Base-by-base conservation (phyloP, 2,329 filamentous ascomycete species). In the Neonectria ditissima region DNA sequence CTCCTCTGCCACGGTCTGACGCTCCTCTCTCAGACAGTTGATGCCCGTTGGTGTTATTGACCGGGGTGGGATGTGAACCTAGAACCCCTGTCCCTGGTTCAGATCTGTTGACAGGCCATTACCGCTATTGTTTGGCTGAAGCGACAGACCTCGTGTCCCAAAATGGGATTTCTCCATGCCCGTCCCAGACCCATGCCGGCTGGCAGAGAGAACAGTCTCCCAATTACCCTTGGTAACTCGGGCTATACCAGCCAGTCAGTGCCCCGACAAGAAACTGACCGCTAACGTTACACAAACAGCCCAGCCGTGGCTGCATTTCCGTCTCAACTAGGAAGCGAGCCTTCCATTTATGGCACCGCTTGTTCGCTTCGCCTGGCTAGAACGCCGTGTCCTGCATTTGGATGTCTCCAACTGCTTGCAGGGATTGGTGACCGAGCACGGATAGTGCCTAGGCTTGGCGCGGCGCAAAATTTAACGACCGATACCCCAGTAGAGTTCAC, bases 131-230 rank as follows among this genome's bases (percentile, higher is more conserved):
- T 66, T 69, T 73, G 71, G 72, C 43, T 67, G 61, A 67, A 66
- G 68, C 58, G 20, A 55, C 55, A 62, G 69, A 73, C 52, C 74
- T 77, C 75, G 75, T 77, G 74, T 77, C 73, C 76, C 53, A 67
- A 76, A 75, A 72, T 74, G 76, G 74, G 56, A 68, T 62, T 65
- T 48, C 64, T 57, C 65, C 65, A 62, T 65, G 58, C 45, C 53
- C 51, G 52, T 65, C 26, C 28, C 43, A 48, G 32, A 34, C 60
- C 63, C 62, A 53, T 55, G 59, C 50, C 41, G 24, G 44, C 51
- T 32, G 50, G 34, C 57, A 9, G 52, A 63, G 61, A 66, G 58
- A 55, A 55, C 53, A 64, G 59, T 69, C 61, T 43, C 16, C 58
- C 61, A 70, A 62, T 56, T 65, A 43, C 39, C 65, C 65, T 69